Base-by-base conservation (phyloP, 1,284 basidiomycete species). In the Ceratobasidium sp. region DNA sequence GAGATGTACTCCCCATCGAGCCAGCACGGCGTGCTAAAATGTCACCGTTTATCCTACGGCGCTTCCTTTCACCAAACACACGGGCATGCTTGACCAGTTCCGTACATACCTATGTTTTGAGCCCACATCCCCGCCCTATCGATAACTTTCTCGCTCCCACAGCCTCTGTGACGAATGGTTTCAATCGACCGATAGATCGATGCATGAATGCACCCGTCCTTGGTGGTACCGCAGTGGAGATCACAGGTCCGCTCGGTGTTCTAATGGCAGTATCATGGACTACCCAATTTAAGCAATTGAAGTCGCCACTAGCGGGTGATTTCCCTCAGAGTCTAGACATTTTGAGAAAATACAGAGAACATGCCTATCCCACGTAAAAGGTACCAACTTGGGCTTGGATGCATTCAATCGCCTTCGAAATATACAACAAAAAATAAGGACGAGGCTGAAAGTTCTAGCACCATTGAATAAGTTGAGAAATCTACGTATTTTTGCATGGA, bases 11-110 rank as follows among this genome's bases (percentile, higher is more conserved):
- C 48, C 23, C 10, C 23, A 50, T 23, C 5, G 23, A 50, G 4
- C 48, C 26, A 57, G 30, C 26, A 9, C 14, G 53, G 53, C 30
- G 12, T 21, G 34, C 53, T n/a, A 34, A 34, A 32, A 57, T 57
- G 53, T 57, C 53, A 57, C 53, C 53, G 53, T 57, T 57, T 57
- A 57, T 57, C 53, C 53, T 50, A 28, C 16, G 48, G 48, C 48
- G 48, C 48, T 50, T 50, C 48, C 48, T 50, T 50, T 50, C 8
- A 23, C 48, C 48, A 50, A 50, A 23, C 16, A 23, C n/a, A 23
- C 26, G 48, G 48, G 48, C 48, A 26, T 50, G 21, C 48, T 28
- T 50, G 48, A 50, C 48, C 21, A 26, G 48, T 50, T 50, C 48
- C 9, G 48, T 28, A 23, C 48, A 50, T 28, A 50, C 26, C 3